Conservation (phyloP, 768 basidiomycete genomes). For the Russula abietina region DNA sequence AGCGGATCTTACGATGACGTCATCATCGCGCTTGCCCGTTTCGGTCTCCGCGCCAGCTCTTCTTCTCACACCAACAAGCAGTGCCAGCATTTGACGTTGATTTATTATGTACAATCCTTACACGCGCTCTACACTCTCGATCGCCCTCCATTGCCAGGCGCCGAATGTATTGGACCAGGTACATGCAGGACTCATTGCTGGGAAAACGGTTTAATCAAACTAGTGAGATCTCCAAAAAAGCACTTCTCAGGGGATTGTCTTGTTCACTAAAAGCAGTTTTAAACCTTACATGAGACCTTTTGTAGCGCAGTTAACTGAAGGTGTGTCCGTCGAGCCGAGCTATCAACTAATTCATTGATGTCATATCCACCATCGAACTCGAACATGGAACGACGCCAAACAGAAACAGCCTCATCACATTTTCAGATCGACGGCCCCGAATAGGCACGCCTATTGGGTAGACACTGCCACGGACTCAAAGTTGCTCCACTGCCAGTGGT, state of each 20-base stretch:
- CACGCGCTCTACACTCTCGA: not conserved
- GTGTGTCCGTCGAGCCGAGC: no score
- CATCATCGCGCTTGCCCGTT: not conserved
- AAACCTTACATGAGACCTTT: not conserved
- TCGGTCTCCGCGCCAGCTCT: not conserved
- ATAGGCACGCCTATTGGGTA: conserved; percentile 23
- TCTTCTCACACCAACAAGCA: not conserved
- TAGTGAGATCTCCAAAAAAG: conserved; percentile 17
- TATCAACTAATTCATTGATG: conserved; percentile 20
- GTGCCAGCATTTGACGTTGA: not conserved
- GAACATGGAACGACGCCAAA: conserved; percentile 17
- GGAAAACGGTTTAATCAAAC: no score
- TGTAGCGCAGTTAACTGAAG: not conserved
- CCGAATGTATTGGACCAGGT: not conserved
- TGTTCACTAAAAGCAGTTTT: conserved; percentile 13
- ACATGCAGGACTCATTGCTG: not conserved
- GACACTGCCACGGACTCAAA: conserved; percentile 18
- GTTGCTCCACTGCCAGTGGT: conserved; percentile 20
- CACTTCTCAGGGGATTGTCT: conserved; percentile 7
- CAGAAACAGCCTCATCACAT: conserved; percentile 17
- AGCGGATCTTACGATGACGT: not conserved
- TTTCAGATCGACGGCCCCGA: conserved; percentile 14
- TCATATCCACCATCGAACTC: conserved; percentile 6
- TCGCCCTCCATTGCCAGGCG: not conserved
- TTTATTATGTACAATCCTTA: not conserved